Base-by-base conservation (phyloP, 768 basidiomycete genomes). In the Pisolithus sp. region DNA sequence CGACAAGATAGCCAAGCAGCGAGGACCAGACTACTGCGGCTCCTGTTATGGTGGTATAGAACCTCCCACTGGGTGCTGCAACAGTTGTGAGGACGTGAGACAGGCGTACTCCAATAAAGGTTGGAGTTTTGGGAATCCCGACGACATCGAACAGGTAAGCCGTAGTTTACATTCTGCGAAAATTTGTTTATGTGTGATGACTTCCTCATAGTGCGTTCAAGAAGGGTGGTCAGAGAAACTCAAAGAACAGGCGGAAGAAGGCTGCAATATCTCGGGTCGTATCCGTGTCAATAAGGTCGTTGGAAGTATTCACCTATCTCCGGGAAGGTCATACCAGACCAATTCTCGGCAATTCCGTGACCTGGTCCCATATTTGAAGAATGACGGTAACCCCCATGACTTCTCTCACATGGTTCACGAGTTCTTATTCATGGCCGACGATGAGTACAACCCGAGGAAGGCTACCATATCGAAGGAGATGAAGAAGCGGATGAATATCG, bases 151-250 rank as follows among this genome's bases (percentile, higher is more conserved):
- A 59, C 95, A 98, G 81, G 93, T 89, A 41, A 50, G 83, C 62
- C 30, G 17, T 15, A 52, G 40, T 20, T 49, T n/a, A 57, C 37
- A 2, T 40, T 24, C 7, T 4, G 47, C 42, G 13, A 31, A 21
- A 50, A n/a, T 26, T 2, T 6, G 21, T 31, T 4, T 7, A 23
- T 7, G 23, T 30, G 4, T 13, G 8, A 24, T 51, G n/a, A 21
- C 38, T 21, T 41, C 18, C 31, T 30, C 41, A 7, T 63, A 98
- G 93, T 99, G 96, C 67, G 80, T 85, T 45, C 70, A 86, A 55
- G 96, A 99, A 71, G 90, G 93, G 30, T 99, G 95, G 95, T 79
- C 89, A 23, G 93, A 95, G 5, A 93, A 88, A 66, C 79, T 99
- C 56, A 83, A 83, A 69, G 89, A 93, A 28, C 95, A 98, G 66